Evolutionary conservation across 768 basidiomycete genomes (phyloP), one percentile per base, ranked within the genome.

Genomic region (Boletus vermiculosoides): DNA sequence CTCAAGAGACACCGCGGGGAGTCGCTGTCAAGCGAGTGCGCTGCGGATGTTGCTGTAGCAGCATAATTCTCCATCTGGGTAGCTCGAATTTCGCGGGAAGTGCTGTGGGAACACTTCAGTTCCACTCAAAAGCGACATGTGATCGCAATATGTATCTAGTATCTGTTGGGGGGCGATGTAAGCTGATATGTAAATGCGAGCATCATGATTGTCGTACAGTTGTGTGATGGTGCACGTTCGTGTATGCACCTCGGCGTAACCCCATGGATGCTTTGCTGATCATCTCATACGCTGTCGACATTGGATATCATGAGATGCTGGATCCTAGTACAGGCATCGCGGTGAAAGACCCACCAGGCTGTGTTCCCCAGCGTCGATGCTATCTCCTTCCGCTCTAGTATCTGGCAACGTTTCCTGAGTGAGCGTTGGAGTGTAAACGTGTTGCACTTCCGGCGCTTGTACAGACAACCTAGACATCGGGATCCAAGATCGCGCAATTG

Each of bases 1-100:
- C 81, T 98, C 62, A 83, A 81, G 76, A 83, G 83, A 77, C 93
- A 95, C 76, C 83, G 85, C 54, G 78, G 78, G 49, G 54, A 44
- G 13, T 62, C 61, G 28, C 11, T 62, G 50, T 63, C 57, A 37
- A 53, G 46, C 49, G 58, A 25, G 22, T 9, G 4, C 1, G 9
- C 48, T 34, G 42, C 46, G 2, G 44, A 49, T 25, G 36, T 60
- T 31, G 40, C 37, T n/a, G 41, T 50, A 15, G 45, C 53, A 31
- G 66, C 56, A 45, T 67, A 23, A 36, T 11, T 9, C 33, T 36
- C 20, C 28, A 11, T 61, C 47, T 31, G 13, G 13, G 39, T 1
- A n/a, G 28, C 39, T 30, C 36, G 16, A 23, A 31, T 45, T 15
- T 39, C n/a, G 18, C 28, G 20, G 37, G 20, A 23, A 28, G 28